Evolutionary conservation across 2,329 filamentous ascomycete genomes (phyloP).

Genomic region (Colletotrichum euphorbiae): DNA sequence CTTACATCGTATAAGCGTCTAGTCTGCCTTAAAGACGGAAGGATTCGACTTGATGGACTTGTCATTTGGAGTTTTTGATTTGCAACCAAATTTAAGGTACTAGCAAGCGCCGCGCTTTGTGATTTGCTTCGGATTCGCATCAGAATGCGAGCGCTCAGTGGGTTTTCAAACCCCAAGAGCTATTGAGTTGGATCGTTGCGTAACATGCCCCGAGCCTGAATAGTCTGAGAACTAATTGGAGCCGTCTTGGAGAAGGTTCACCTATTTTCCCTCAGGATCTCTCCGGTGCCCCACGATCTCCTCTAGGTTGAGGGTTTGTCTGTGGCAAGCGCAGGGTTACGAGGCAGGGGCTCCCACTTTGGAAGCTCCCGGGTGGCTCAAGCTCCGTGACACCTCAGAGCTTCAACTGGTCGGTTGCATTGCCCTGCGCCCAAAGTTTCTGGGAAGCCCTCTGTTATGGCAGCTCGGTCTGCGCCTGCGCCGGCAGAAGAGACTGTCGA

Average conservation of each 20-base stretch:
- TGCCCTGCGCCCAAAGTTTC: conserved; percentile 24
- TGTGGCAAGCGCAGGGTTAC: conserved; percentile 3
- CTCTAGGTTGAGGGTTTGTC: conserved; percentile 24
- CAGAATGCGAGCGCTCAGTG: conserved; percentile 8
- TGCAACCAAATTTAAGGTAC: conserved; percentile 8
- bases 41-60: neutral
- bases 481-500: conserved; percentile 6
- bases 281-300: conserved; percentile 28
- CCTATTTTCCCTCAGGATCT: conserved; percentile 29
- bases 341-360: conserved; percentile 19
- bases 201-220: neutral
- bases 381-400: conserved; percentile 26
- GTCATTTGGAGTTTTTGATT: conserved; percentile 5
- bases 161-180: neutral
- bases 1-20: neutral
- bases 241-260: conserved; percentile 12
- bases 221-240: conserved; percentile 8
- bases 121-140: conserved; percentile 14
- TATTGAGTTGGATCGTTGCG: neutral
- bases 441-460: neutral
- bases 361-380: conserved; percentile 30
- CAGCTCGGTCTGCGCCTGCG: neutral
- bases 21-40: neutral
- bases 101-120: conserved; percentile 22
- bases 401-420: conserved; percentile 12